Evolutionary conservation across 2,329 filamentous ascomycete genomes (phyloP), one percentile per base, ranked within the genome.

Genomic region (Diaporthe caulivora): DNA sequence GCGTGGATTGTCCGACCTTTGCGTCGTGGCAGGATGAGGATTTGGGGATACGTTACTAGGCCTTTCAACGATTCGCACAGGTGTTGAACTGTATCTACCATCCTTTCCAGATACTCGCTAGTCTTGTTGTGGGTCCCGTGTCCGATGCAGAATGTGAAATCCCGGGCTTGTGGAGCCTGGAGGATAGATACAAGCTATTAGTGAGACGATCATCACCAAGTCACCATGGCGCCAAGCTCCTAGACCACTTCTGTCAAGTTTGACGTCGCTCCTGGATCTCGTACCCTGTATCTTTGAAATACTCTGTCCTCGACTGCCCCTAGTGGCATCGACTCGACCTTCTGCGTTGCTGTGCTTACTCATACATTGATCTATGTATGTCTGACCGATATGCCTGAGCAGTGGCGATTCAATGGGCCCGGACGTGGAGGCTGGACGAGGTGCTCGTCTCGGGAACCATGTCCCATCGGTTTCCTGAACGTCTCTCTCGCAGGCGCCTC

Each of bases 41-140:
- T 42, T 42, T 47, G 24, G 44, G 29, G 29, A 47, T 24, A 13
- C 18, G 31, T 40, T 49, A 21, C 44, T 54, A 49, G 54, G 42
- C 37, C 34, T 34, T 62, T 44, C 55, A 42, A 26, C 47, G 34
- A 42, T 57, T 40, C 29, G 53, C 55, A 62, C 68, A 70, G 42
- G 57, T 34, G 68, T 51, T 26, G 34, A 51, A 51, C 44, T 31
- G 42, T 34, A 13, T 40, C 37, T 13, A 42, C 11, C 42, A 42
- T 37, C 55, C n/a, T 70, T n/a, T 26, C 31, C 40, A 53, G 31
- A 51, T 37, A 34, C 44, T 60, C 37, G n/a, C 55, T 53, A 51
- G 53, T 49, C 51, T 40, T 37, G 24, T 47, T 21, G 21, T 29
- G 31, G 34, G 29, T 18, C 44, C 44, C 18, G 18, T 26, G 62